phyloP scores from a whole-genome alignment of 345 rosid species.

The Hibiscus tridactylites region DNA sequence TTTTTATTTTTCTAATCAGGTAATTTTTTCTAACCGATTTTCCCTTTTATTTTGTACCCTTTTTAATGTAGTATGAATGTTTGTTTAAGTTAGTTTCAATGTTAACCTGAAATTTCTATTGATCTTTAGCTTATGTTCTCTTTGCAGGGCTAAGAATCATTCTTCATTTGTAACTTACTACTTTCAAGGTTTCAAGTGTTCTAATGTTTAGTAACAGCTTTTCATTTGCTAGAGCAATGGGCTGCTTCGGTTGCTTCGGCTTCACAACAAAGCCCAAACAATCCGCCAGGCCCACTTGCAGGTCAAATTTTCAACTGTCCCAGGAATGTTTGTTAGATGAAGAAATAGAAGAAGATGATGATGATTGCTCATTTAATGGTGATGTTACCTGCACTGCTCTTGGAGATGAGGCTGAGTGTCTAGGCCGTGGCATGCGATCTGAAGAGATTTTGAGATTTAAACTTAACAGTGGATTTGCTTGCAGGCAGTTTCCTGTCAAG shows the following conservation, averaged over 20 bases:
- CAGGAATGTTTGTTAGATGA: conserved; percentile 51
- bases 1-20: conserved; percentile 16
- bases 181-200: conserved; percentile 17
- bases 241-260: conserved; percentile 94
- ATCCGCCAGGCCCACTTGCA: conserved; percentile 22
- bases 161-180: conserved; percentile 3
- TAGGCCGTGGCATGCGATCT: conserved; percentile 39
- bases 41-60: neutral
- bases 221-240: conserved; percentile 53
- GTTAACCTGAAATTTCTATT: neutral
- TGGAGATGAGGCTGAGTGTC: conserved; percentile 43
- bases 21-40: neutral
- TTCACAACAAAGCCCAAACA: conserved; percentile 38
- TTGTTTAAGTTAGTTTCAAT: neutral
- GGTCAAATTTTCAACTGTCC: conserved; percentile 32
- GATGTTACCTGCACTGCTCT: conserved; percentile 42
- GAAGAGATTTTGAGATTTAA: conserved; percentile 71
- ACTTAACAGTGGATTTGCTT: conserved; percentile 61
- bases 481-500: conserved; percentile 87
- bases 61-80: neutral
- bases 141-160: conserved; percentile 28
- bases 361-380: conserved; percentile 41
- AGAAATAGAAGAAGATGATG: conserved; percentile 41
- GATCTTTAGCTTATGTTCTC: neutral
- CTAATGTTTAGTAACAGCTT: conserved; percentile 47